Evolutionary conservation across 164 flowering plant genomes (phyloP).

Genomic region (Sedum album): DNA sequence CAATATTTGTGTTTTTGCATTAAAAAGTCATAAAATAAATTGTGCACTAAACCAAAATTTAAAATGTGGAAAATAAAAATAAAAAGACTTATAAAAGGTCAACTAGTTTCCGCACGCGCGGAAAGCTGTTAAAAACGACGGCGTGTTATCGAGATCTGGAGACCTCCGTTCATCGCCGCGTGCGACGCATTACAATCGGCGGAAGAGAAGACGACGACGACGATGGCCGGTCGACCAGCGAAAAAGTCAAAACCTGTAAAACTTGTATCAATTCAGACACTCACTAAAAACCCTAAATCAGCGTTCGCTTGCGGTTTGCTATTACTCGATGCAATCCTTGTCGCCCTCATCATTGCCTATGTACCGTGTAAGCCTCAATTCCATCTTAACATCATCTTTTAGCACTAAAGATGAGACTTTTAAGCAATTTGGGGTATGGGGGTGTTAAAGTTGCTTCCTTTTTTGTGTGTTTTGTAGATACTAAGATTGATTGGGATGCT

Average conservation of each 20-base stretch:
- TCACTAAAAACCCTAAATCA: slow-evolving; percentile 22
- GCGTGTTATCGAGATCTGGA: not conserved
- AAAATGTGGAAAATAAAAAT: too few species aligned
- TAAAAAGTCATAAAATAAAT: too few species aligned
- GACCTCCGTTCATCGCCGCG: not conserved
- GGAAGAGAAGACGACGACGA: not conserved
- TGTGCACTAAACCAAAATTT: too few species aligned
- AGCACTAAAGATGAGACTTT: not conserved
- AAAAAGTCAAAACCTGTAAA: not conserved
- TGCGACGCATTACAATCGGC: not conserved
- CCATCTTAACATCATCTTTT: not conserved
- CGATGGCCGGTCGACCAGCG: not conserved
- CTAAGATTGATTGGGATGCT: slow-evolving; percentile 99
- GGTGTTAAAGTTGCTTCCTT: slow-evolving; percentile 1
- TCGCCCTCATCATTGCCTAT: slow-evolving; percentile 57
- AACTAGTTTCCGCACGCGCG: not conserved
- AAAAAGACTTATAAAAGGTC: too few species aligned
- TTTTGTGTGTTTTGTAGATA: slow-evolving; percentile 39
- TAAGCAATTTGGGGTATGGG: not conserved
- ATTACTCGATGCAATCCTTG: slow-evolving; percentile 52
- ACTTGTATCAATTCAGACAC: not conserved
- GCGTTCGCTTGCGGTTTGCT: slow-evolving; percentile 47
- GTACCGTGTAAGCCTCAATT: slow-evolving; percentile 63
- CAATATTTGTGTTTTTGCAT: too few species aligned
- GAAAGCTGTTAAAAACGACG: not conserved